Percentiles rank a stretch among this genome's conserved stretches.
Evolutionary conservation across 805 yeast species (phyloP).

Genomic region (Candida tibetensis): DNA sequence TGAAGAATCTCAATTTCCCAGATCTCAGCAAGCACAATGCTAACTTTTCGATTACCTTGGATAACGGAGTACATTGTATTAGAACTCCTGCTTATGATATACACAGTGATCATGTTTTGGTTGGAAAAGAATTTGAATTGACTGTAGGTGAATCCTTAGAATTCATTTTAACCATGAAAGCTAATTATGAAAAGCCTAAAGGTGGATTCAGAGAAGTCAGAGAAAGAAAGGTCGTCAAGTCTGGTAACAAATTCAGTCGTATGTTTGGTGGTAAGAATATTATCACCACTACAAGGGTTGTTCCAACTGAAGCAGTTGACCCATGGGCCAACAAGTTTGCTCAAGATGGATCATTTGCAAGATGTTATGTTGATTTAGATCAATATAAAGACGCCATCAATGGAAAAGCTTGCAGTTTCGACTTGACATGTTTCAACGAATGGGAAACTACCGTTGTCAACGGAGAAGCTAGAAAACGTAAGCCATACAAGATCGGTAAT

Average conservation of each 20-base stretch:
- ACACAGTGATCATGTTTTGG: conserved; percentile 26
- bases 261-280: conserved; percentile 48
- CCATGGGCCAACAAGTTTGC: conserved; percentile 67
- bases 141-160: conserved; percentile 60
- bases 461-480: conserved; percentile 28
- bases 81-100: conserved; percentile 56
- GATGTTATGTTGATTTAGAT: conserved; percentile 64
- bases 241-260: conserved; percentile 45
- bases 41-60: conserved; percentile 54
- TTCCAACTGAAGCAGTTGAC: conserved; percentile 53
- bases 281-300: conserved; percentile 49
- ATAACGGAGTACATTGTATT: conserved; percentile 79
- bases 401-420: conserved; percentile 50
- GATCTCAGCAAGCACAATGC: conserved; percentile 46
- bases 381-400: conserved; percentile 55
- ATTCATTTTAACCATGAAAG: conserved; percentile 69
- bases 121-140: conserved; percentile 78
- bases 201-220: conserved; percentile 56
- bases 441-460: conserved; percentile 53
- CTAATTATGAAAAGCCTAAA: conserved; percentile 51
- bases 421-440: conserved; percentile 70
- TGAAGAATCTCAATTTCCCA: conserved; percentile 47
- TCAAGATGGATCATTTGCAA: conserved; percentile 84
- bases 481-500: conserved; percentile 63
- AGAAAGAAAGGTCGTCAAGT: conserved; percentile 51